Percentiles rank a stretch among this genome's conserved stretches.
phyloP scores from a whole-genome alignment of 2,329 filamentous ascomycete species.

The Peltaster fructicola region DNA sequence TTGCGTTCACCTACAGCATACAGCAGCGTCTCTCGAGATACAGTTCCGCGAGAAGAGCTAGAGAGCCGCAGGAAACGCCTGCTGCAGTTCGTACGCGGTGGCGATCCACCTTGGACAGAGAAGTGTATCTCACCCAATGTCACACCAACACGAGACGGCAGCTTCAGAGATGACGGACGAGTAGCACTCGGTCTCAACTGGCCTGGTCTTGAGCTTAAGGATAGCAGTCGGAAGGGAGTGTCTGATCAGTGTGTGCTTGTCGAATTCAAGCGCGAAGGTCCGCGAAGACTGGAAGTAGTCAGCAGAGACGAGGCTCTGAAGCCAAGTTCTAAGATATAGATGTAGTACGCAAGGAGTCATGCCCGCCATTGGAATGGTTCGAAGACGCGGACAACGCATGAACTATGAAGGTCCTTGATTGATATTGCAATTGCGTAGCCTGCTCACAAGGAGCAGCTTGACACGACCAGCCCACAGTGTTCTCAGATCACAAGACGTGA shows the following conservation, averaged over 20 bases:
- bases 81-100: slow-evolving; percentile 33
- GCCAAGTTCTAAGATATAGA: slow-evolving; percentile 6
- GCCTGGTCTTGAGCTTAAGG: slow-evolving; percentile 31
- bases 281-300: slow-evolving; percentile 36
- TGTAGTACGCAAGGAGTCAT: slow-evolving; percentile 15
- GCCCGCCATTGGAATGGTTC: slow-evolving; percentile 10
- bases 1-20: slow-evolving; percentile 15
- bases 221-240: slow-evolving; percentile 29
- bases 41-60: slow-evolving; percentile 21
- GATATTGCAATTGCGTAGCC: slow-evolving; percentile 10
- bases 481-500: slow-evolving; percentile 14
- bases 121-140: slow-evolving; percentile 26
- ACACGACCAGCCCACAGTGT: slow-evolving; percentile 13
- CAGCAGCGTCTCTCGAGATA: slow-evolving; percentile 11
- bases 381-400: slow-evolving; percentile 10
- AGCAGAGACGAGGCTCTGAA: slow-evolving; percentile 21
- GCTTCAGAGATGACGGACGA: slow-evolving; percentile 30
- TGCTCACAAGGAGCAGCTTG: slow-evolving; percentile 5
- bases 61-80: slow-evolving; percentile 35
- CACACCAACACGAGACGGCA: slow-evolving; percentile 17
- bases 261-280: slow-evolving; percentile 38
- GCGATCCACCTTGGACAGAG: slow-evolving; percentile 25
- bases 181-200: slow-evolving; percentile 35
- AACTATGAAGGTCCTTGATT: slow-evolving; percentile 18
- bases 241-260: slow-evolving; percentile 39